Conservation (phyloP, 2,329 filamentous ascomycete genomes). For the Sporothrix schenckii region DNA sequence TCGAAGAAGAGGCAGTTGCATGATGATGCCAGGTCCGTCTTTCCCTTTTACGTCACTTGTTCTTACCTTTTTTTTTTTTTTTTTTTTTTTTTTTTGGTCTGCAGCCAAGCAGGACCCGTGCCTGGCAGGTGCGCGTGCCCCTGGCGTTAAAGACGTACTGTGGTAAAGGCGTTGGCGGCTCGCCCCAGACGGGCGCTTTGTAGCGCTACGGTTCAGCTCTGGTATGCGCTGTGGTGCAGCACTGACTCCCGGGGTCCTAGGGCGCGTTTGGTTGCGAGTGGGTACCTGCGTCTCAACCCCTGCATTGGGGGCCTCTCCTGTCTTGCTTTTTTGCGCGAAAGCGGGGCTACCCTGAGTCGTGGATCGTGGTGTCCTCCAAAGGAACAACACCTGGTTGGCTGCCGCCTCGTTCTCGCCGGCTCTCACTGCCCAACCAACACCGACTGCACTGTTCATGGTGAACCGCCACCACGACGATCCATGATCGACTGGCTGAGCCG, state of each 20-base stretch:
- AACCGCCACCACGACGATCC: neutral
- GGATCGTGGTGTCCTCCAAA: too few relatives aligned
- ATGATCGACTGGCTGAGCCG: slow-evolving; percentile 23
- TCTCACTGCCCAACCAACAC: slow-evolving; percentile 16
- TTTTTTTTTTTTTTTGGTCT: neutral
- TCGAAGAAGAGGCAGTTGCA: neutral
- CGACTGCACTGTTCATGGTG: neutral
- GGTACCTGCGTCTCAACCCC: slow-evolving; percentile 28
- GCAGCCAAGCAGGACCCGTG: slow-evolving; percentile 23
- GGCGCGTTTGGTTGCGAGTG: slow-evolving; percentile 37
- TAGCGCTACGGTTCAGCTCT: neutral
- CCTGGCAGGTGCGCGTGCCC: slow-evolving; percentile 19
- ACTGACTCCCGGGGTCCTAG: neutral
- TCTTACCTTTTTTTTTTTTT: too few relatives aligned
- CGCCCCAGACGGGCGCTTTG: neutral
- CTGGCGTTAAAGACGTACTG: neutral
- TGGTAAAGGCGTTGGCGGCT: neutral
- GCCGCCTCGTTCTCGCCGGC: neutral
- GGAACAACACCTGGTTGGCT: slow-evolving; percentile 11
- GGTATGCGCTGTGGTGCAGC: slow-evolving; percentile 12
- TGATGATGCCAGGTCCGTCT: neutral
- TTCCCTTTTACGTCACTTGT: neutral
- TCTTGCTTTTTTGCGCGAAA: neutral
- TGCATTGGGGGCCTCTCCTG: slow-evolving; percentile 30
- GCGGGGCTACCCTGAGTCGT: neutral